phyloP scores from a whole-genome alignment of 768 basidiomycete species.

The Leucosporidium creatinivorum region DNA sequence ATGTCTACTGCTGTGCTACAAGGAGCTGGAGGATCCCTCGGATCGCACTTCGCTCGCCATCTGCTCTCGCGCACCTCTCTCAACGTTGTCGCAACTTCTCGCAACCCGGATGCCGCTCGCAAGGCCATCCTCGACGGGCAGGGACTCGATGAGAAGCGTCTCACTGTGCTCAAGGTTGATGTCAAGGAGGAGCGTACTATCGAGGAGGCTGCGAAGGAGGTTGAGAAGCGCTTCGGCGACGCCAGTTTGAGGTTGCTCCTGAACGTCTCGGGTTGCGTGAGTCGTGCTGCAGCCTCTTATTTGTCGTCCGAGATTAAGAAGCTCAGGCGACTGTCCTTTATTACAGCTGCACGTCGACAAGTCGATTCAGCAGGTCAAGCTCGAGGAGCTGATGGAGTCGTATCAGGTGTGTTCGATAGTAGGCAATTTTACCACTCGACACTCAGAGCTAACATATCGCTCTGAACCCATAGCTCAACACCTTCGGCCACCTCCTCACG shows the following conservation, averaged over 20 bases:
- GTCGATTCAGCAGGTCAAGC: constrained; percentile 40
- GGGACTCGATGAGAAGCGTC: constrained; percentile 33
- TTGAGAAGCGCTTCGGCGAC: constrained; percentile 40
- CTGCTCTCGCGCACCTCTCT: constrained; percentile 41
- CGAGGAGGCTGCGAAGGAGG: constrained; percentile 40
- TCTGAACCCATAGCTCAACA: constrained; percentile 40
- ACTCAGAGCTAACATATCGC: no score
- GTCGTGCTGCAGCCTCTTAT: constrained; percentile 10
- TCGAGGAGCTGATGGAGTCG: constrained; percentile 36
- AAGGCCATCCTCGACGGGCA: constrained; percentile 33
- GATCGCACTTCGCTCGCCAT: constrained; percentile 37
- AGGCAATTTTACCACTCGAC: no score
- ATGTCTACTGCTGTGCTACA: constrained; percentile 35
- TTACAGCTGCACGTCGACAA: constrained; percentile 46
- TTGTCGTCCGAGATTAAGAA: no score
- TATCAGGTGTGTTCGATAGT: constrained; percentile 35
- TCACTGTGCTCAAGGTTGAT: constrained; percentile 41
- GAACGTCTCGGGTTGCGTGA: constrained; percentile 44
- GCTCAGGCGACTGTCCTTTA: not conserved
- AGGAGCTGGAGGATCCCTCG: constrained; percentile 23
- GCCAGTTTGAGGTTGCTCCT: constrained; percentile 41
- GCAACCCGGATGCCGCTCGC: constrained; percentile 35
- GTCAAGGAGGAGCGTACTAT: constrained; percentile 40
- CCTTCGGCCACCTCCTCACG: constrained; percentile 45
- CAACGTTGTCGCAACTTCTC: constrained; percentile 43